Conservation (phyloP, 2,329 filamentous ascomycete species). For the Penicillium sp. region DNA sequence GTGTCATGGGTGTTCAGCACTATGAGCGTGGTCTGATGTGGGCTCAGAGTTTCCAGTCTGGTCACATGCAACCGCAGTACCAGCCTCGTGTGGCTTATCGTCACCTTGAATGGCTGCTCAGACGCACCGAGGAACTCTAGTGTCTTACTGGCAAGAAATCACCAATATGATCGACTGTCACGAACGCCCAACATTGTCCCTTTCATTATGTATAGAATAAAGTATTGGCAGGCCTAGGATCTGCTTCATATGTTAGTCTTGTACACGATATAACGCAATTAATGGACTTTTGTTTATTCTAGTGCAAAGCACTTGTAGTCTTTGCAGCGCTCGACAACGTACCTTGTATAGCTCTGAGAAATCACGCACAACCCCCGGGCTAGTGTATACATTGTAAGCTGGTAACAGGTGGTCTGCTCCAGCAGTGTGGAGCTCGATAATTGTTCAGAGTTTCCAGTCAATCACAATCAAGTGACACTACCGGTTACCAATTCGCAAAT, state of each 20-base stretch:
- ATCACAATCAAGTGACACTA: background rate
- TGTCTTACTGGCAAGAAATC: background rate
- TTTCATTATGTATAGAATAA: background rate
- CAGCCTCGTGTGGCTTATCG: conserved; percentile 67
- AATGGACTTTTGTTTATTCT: background rate
- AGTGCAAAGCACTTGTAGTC: background rate
- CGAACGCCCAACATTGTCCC: background rate
- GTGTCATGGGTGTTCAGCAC: conserved; percentile 68
- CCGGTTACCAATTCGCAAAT: background rate
- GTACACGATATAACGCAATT: background rate
- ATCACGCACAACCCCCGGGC: background rate
- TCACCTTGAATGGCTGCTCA: conserved; percentile 52
- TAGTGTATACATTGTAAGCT: too few relatives aligned
- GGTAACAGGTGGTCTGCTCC: too few relatives aligned
- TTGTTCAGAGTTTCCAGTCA: background rate
- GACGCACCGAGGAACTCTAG: conserved; percentile 29
- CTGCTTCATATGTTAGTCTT: background rate
- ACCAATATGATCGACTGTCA: background rate
- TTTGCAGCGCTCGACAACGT: background rate
- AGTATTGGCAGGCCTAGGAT: background rate
- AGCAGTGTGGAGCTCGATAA: background rate
- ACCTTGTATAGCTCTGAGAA: background rate
- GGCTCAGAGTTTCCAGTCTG: conserved; percentile 45
- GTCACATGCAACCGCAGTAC: conserved; percentile 57
- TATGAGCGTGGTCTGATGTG: conserved; percentile 77